A percentile compares a stretch with the other conserved stretches of the same genome.
Evolutionary conservation across 2,329 filamentous ascomycete species (phyloP).

Genomic region (Rugonectria rugulosa): DNA sequence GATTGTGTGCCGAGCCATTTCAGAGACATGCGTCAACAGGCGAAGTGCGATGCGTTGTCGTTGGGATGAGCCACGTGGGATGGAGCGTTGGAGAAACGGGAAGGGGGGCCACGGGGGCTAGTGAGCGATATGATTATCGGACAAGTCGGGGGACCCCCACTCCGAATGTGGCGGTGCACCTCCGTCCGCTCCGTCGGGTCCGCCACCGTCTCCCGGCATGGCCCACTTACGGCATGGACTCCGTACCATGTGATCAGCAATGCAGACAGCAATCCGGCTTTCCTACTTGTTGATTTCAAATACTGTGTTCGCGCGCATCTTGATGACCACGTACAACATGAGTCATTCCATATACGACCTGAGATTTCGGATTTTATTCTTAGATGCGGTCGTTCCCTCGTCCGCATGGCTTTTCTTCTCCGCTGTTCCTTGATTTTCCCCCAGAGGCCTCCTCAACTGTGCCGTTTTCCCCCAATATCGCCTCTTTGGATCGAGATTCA

Average conservation of each 20-base stretch:
- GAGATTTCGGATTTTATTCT: not conserved
- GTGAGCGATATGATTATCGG: not conserved
- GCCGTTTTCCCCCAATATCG: slow-evolving; percentile 3
- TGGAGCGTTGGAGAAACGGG: slow-evolving; percentile 4
- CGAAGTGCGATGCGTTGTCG: slow-evolving; percentile 23
- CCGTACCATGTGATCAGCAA: slow-evolving; percentile 32
- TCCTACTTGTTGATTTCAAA: slow-evolving; percentile 20
- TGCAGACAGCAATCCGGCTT: slow-evolving; percentile 29
- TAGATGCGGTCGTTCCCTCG: not conserved
- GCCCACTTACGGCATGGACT: slow-evolving; percentile 34
- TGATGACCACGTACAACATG: slow-evolving; percentile 4
- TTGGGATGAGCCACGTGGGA: slow-evolving; percentile 34
- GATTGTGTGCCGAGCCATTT: slow-evolving; percentile 23
- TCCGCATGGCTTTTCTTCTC: not conserved
- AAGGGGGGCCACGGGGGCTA: slow-evolving; percentile 6
- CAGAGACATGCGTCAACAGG: slow-evolving; percentile 28
- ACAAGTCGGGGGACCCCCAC: not conserved
- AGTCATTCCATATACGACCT: slow-evolving; percentile 2
- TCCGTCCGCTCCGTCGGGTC: slow-evolving; percentile 35
- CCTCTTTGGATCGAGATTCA: slow-evolving; percentile 6
- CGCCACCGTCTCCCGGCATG: slow-evolving; percentile 25
- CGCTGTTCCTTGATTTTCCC: not conserved
- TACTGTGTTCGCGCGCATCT: not conserved
- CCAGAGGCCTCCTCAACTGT: slow-evolving; percentile 12
- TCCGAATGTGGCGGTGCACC: slow-evolving; percentile 28